phyloP scores from a whole-genome alignment of 176 grass and related monocot species.

The Eragrostis curvula region DNA sequence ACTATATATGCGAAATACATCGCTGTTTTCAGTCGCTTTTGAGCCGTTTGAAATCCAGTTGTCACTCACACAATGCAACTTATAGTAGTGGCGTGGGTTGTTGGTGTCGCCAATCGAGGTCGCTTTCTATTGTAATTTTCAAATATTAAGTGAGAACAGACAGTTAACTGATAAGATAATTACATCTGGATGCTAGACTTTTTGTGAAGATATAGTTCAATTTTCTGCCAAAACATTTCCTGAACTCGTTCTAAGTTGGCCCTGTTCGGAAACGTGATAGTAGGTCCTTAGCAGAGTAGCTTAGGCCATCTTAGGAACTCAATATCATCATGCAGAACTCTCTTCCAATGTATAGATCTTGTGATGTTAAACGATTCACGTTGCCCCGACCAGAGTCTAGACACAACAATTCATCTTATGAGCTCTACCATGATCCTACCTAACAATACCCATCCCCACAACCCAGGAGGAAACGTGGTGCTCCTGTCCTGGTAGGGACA shows the following conservation, averaged over 20 bases:
- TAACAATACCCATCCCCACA: too few relatives aligned
- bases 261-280: too few relatives aligned
- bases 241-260: too few relatives aligned
- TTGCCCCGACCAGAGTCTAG: too few relatives aligned
- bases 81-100: not conserved
- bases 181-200: not conserved
- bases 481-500: slow-evolving; percentile 1
- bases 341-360: not conserved
- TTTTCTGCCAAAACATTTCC: not conserved
- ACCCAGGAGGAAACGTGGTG: too few relatives aligned
- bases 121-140: slow-evolving; percentile 36
- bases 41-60: not conserved
- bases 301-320: not conserved
- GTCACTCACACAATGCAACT: not conserved
- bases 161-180: not conserved
- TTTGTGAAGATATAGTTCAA: not conserved
- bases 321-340: not conserved
- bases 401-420: not conserved
- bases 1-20: not conserved
- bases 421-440: not conserved
- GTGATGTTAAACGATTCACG: not conserved
- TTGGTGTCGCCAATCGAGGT: slow-evolving; percentile 3
- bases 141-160: not conserved
- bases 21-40: slow-evolving; percentile 22
- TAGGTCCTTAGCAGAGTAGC: not conserved